A percentile compares a stretch with the other conserved stretches of the same genome.
Evolutionary conservation across 2,329 filamentous ascomycete genomes (phyloP).

Genomic region (Arachnomyces sp.): DNA sequence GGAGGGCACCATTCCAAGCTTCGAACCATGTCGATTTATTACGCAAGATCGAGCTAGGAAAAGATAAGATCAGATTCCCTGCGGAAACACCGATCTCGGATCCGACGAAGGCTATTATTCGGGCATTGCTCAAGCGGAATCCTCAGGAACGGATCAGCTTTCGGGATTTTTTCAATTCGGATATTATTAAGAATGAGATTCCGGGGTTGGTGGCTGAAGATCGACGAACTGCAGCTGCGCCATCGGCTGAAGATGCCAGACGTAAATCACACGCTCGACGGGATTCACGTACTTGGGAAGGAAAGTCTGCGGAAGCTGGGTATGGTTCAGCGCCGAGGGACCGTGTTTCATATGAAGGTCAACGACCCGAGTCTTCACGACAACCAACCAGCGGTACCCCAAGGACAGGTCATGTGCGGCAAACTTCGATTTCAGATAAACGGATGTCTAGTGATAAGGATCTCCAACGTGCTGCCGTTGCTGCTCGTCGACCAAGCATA

Average conservation of each 20-base stretch:
- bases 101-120: slow-evolving; percentile 72
- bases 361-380: slow-evolving; percentile 30
- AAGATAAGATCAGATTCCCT: slow-evolving; percentile 78
- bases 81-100: slow-evolving; percentile 61
- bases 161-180: slow-evolving; percentile 71
- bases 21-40: slow-evolving; percentile 91
- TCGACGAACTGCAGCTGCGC: slow-evolving; percentile 31
- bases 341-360: slow-evolving; percentile 12
- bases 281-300: slow-evolving; percentile 5
- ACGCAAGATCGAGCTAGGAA: slow-evolving; percentile 79
- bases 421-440: slow-evolving; percentile 26
- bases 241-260: slow-evolving; percentile 13
- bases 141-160: slow-evolving; percentile 81
- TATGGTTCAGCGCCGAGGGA: slow-evolving; percentile 2
- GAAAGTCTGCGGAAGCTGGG: slow-evolving; percentile 22
- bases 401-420: slow-evolving; percentile 23
- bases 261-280: slow-evolving; percentile 5
- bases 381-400: slow-evolving; percentile 21
- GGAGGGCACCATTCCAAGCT: slow-evolving; percentile 82
- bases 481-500: slow-evolving; percentile 25
- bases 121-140: slow-evolving; percentile 71
- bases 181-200: slow-evolving; percentile 65
- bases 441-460: slow-evolving; percentile 20
- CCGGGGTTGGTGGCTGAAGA: slow-evolving; percentile 76
- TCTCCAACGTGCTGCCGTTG: slow-evolving; percentile 18